These are phyloP conservation scores for Carpinus viminea DNA, from an alignment of 306 rosid species.

Conservation along the genomic window DNA sequence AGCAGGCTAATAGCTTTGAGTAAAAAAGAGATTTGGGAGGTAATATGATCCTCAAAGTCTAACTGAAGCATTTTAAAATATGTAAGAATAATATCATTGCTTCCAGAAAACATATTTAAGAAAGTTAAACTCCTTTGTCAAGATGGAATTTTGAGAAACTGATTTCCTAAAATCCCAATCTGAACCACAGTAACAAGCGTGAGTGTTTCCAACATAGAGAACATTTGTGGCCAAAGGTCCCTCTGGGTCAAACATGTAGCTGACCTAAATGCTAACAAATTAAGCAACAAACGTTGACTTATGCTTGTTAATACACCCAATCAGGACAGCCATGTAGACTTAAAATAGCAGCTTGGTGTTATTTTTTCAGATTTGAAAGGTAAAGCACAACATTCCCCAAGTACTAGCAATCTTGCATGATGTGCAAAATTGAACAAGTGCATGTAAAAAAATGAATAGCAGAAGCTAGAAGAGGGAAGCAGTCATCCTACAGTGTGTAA, in stretches of 20 bases:
- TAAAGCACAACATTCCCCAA: not conserved
- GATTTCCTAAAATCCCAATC: not conserved
- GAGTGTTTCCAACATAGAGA: not conserved
- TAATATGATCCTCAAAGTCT: not conserved
- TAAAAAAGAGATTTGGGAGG: not conserved
- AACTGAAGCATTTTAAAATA: not conserved
- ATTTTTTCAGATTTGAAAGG: not conserved
- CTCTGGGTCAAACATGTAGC: not conserved
- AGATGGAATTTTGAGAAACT: not conserved
- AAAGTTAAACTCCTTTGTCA: not conserved
- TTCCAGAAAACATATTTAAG: not conserved
- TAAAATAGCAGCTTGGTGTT: not conserved
- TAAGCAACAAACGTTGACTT: not conserved
- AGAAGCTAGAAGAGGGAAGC: not conserved
- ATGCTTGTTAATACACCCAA: not conserved
- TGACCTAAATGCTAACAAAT: not conserved
- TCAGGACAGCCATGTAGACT: not conserved
- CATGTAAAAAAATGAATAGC: not conserved
- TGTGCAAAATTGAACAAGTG: not conserved
- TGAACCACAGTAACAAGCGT: not conserved
- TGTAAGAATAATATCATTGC: not conserved
- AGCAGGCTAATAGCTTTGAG: not conserved
- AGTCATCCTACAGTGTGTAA: not conserved
- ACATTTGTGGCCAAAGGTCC: not conserved
- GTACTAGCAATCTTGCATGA: too few species aligned